Conservation (phyloP, 1,139 yeast genomes). For the Williopsis jadinii region DNA sequence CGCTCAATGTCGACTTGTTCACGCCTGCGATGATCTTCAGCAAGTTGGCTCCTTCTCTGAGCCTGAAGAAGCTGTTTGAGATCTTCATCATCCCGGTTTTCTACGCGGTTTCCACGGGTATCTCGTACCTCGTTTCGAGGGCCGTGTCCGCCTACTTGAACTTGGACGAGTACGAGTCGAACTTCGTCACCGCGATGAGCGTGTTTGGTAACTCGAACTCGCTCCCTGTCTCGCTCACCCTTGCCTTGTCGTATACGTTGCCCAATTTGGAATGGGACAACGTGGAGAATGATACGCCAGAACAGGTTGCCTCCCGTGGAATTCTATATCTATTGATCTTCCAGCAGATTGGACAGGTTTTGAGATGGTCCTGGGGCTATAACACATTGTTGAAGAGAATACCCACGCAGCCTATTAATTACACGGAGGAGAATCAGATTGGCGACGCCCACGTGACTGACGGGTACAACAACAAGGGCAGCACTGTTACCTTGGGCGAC, state of each 20-base stretch:
- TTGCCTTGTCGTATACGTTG: conserved; percentile 62
- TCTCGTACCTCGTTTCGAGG: conserved; percentile 48
- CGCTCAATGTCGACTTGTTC: conserved; percentile 63
- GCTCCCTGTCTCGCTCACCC: conserved; percentile 66
- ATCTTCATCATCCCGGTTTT: conserved; percentile 61
- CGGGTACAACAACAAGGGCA: neutral
- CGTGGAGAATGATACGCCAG: conserved; percentile 52
- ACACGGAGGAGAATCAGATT: neutral
- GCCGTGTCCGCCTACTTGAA: conserved; percentile 37
- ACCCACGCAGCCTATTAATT: neutral
- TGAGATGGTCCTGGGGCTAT: conserved; percentile 82
- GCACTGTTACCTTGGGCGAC: neutral
- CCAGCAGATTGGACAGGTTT: conserved; percentile 72
- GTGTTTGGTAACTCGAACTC: conserved; percentile 81
- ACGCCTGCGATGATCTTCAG: conserved; percentile 75
- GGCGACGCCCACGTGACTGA: neutral
- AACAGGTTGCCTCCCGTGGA: conserved; percentile 69
- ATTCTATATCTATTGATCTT: conserved; percentile 62
- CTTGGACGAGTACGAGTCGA: conserved; percentile 58
- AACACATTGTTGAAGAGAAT: conserved; percentile 46
- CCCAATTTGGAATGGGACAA: conserved; percentile 74
- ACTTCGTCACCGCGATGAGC: conserved; percentile 75
- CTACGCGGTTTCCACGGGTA: conserved; percentile 52
- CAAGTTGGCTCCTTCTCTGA: conserved; percentile 62
- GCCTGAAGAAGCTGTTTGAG: conserved; percentile 56